Percentiles rank a stretch among this genome's conserved stretches.
phyloP scores from a whole-genome alignment of 345 rosid genomes.

The Limnanthes douglasii region DNA sequence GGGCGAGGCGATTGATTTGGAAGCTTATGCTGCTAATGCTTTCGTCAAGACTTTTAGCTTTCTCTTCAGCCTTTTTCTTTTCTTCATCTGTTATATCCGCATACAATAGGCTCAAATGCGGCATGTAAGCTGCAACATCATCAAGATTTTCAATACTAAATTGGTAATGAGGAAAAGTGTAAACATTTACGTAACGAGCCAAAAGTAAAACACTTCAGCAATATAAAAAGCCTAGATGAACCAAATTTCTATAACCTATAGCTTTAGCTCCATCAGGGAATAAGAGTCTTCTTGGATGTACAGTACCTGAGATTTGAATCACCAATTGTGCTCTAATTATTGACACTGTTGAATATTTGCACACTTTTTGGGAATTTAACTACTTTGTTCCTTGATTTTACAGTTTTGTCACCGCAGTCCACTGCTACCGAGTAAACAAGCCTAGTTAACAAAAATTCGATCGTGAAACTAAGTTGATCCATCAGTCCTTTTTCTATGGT shows the following conservation, averaged over 20 bases:
- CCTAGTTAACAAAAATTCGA: too few species aligned
- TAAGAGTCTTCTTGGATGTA: background rate
- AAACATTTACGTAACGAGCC: background rate
- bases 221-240: background rate
- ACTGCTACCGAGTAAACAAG: too few species aligned
- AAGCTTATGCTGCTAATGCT: slow-evolving; percentile 32
- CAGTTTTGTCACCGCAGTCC: too few species aligned
- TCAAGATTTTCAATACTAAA: too few species aligned
- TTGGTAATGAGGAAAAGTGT: background rate
- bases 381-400: too few species aligned
- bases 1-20: slow-evolving; percentile 32
- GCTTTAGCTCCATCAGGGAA: background rate
- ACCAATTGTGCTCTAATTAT: too few species aligned
- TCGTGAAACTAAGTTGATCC: too few species aligned
- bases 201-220: background rate
- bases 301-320: background rate
- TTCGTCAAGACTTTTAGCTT: slow-evolving; percentile 33
- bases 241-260: background rate
- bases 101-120: slow-evolving; percentile 71
- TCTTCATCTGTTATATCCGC: slow-evolving; percentile 58
- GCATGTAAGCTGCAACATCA: slow-evolving; percentile 79
- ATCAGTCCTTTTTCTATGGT: too few species aligned
- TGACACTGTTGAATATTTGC: too few species aligned
- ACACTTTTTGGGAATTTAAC: too few species aligned
- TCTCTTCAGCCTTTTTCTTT: slow-evolving; percentile 61